Percentiles rank a stretch among this genome's conserved stretches.
phyloP scores from a whole-genome alignment of 495 filamentous ascomycete species.

The Aspergillus egyptiacus region DNA sequence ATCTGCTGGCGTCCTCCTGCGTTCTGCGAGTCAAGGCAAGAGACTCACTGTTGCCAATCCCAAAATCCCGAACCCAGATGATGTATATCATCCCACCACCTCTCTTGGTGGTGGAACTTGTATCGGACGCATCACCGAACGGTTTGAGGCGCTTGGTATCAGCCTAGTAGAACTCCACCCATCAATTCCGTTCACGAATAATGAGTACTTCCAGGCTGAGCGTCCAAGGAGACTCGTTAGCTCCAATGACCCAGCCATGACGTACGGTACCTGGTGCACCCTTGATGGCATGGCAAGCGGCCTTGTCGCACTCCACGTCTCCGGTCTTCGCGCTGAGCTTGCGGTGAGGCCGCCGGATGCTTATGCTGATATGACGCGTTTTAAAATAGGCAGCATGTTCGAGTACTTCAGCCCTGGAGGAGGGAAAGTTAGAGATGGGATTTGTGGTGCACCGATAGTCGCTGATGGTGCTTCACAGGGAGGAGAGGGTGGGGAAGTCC shows the following conservation, averaged over 20 bases:
- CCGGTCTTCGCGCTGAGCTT: background rate
- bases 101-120: background rate
- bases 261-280: background rate
- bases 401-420: background rate
- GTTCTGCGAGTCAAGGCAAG: background rate
- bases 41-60: constrained; percentile 1
- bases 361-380: background rate
- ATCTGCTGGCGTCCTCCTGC: background rate
- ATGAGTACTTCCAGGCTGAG: constrained; percentile 1
- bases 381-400: background rate
- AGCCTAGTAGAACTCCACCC: background rate
- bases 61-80: background rate
- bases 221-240: background rate
- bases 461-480: background rate
- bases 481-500: background rate
- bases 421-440: background rate
- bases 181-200: constrained; percentile 1
- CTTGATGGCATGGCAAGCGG: constrained; percentile 2
- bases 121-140: constrained; percentile 1
- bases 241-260: background rate
- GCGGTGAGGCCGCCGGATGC: background rate
- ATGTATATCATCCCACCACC: constrained; percentile 6
- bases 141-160: constrained; percentile 1
- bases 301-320: background rate
- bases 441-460: constrained; percentile 3